Base-by-base conservation (phyloP, 163 green algal genomes). In the Chlorella variabilis region DNA sequence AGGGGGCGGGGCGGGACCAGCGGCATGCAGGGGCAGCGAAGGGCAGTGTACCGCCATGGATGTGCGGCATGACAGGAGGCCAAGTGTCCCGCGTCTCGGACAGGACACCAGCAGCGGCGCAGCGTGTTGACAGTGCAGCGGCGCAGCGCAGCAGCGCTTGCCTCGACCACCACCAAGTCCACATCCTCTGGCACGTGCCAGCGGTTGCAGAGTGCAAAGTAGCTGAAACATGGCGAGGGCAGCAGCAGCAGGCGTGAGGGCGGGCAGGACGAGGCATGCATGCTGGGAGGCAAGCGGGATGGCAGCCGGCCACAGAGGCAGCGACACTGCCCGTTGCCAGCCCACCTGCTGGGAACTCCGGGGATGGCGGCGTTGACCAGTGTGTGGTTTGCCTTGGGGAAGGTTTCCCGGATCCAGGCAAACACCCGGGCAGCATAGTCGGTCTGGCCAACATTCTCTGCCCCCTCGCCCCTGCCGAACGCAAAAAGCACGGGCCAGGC, bases 331-430 rank as follows among this genome's bases (percentile, higher is more conserved):
- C 23, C 6, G 54, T n/a, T 63, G 54, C 54, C 23, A 11, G 23
- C 54, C 20, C 59, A 38, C 59, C 59, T 67, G 59, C 59, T 67
- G n/a, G 59, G 38, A 13, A 18, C 11, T 8, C 65, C 38, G 34
- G 54, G 65, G 36, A 73, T 54, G 65, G 33, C 65, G 36, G 33
- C 65, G 65, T 73, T 73, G 36, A 51, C 21, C 23, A 73, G 65
- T 11, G 36, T 73, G 65, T 73, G 65, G 36, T 49, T 73, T 34
- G 38, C 65, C 21, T 34, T 34, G 5, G 65, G 65, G 23, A 73
- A 73, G 21, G 65, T 73, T 6, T 51, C 65, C 5, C 38, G 36
- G 3, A 73, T 20, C 65, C 65, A 73, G 5, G 54, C 8, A 4
- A 73, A 54, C 20, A 73, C 36, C 5, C 18, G 13, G 3, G 36